Percentiles rank a stretch among this genome's conserved stretches.
phyloP scores from a whole-genome alignment of 2,329 filamentous ascomycete genomes.

The Chaetomiaceae sp. region DNA sequence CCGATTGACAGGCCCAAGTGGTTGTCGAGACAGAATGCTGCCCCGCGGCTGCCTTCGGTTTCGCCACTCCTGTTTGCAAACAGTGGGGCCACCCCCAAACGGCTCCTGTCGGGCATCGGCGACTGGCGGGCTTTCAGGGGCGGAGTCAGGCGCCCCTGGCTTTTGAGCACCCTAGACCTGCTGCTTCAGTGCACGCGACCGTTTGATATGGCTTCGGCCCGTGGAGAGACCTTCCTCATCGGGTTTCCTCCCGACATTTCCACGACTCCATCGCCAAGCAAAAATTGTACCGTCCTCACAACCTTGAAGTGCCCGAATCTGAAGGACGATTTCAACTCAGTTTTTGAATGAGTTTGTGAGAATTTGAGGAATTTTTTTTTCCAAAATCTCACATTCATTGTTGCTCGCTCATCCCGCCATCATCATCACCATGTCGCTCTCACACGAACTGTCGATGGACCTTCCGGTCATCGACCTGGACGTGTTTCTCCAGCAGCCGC shows the following conservation, averaged over 20 bases:
- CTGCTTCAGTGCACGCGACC: conserved; percentile 10
- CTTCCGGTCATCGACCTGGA: conserved; percentile 58
- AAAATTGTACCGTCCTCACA: neutral
- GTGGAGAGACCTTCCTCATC: conserved; percentile 17
- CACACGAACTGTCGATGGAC: conserved; percentile 42
- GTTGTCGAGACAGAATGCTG: no score
- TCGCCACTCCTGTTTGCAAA: neutral
- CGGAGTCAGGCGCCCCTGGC: conserved; percentile 1
- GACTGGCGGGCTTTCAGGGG: conserved; percentile 8
- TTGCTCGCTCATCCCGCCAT: neutral
- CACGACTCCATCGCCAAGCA: conserved; percentile 7
- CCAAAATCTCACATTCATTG: no score
- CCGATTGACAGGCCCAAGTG: no score
- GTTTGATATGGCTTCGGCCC: neutral
- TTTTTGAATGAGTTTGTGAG: neutral
- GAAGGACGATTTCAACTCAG: neutral
- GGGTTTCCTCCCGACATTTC: neutral
- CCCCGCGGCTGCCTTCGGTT: neutral
- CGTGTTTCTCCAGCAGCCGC: conserved; percentile 45
- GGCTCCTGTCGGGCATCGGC: conserved; percentile 15
- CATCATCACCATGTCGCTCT: neutral
- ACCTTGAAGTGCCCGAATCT: no score
- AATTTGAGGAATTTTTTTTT: neutral
- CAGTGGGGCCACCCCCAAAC: neutral
- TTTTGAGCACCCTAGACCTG: conserved; percentile 5